Conservation (phyloP, 2,329 filamentous ascomycete species). For the Fusarium verrucosum region DNA sequence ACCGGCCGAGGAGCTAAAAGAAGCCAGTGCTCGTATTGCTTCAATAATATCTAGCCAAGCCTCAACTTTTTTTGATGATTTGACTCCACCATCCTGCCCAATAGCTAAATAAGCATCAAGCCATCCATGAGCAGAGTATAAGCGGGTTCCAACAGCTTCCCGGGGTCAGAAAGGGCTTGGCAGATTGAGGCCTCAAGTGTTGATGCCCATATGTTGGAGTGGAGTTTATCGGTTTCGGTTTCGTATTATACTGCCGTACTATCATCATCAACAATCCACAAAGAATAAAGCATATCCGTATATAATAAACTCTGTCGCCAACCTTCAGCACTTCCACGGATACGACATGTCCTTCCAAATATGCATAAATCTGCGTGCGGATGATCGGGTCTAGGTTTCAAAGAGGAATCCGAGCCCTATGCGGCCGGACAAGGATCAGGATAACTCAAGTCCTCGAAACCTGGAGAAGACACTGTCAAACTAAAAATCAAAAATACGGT, state of each 20-base stretch:
- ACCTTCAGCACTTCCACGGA: not conserved
- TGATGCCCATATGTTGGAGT: not conserved
- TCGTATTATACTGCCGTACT: not conserved
- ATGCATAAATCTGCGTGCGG: not conserved
- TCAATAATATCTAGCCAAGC: constrained; percentile 29
- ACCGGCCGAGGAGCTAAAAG: constrained; percentile 8
- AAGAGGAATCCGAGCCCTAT: constrained; percentile 15
- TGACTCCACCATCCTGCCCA: constrained; percentile 24
- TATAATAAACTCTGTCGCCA: not conserved
- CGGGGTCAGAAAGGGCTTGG: constrained; percentile 20
- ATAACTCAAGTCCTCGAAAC: constrained; percentile 16
- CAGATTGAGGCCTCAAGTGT: constrained; percentile 7
- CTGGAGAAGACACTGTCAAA: constrained; percentile 24
- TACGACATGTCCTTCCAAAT: not conserved
- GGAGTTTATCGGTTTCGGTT: not conserved
- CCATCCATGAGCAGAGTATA: constrained; percentile 4
- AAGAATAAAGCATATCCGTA: not conserved
- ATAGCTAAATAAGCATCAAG: constrained; percentile 20
- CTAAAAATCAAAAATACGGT: not conserved
- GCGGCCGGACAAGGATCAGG: constrained; percentile 22
- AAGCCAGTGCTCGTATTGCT: constrained; percentile 29
- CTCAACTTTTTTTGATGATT: constrained; percentile 19
- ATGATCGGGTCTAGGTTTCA: not conserved
- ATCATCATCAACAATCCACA: not conserved
- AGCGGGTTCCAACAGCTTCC: constrained; percentile 22